Base-by-base conservation (phyloP, 116 monocot genomes). In the Papilionanthe hybrid region DNA sequence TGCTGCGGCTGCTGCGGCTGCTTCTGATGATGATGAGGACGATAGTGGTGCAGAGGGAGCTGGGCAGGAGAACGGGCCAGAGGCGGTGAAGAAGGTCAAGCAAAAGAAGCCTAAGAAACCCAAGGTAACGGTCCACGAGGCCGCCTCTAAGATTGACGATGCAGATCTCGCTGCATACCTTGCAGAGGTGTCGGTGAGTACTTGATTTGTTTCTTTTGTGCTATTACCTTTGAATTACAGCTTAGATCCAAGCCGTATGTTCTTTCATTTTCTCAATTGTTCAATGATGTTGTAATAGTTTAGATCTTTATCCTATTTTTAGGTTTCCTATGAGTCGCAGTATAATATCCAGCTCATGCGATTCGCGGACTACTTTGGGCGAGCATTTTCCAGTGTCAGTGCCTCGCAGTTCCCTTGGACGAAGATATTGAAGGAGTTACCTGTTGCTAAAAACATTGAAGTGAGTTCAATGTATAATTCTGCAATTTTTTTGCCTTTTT, bases 281-380 rank as follows among this genome's bases (percentile, higher is more conserved):
- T 32, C 28, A 68, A 20, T 43, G 43, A 20, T 72, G 43, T 5
- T 72, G 42, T 18, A 15, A 68, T 29, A 1, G 2, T 29, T 28
- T n/a, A n/a, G 58, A 58, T 58, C 58, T 58, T 58, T 58, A 58
- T 72, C 19, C 72, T 42, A 2, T 72, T 42, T 72, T 12, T 82
- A 99, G 99, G 89, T 13, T 63, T 94, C 91, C 19, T 99, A 88
- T 78, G 94, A 93, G 82, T 49, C 84, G 17, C 90, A 94, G 42
- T 85, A 86, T 75, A 88, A 94, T 74, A 99, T 99, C 60, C 93
- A 94, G 83, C 87, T 99, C 55, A 94, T 99, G 99, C 80, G 99
- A 63, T 99, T 99, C 67, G 90, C 94, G 1, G 99, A 99, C 83
- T 94, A 91, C 81, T 94, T 94, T 71, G 94, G 84, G 27, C 79